Base-by-base conservation (phyloP, 2,329 filamentous ascomycete genomes). In the Neobulgaria alba region DNA sequence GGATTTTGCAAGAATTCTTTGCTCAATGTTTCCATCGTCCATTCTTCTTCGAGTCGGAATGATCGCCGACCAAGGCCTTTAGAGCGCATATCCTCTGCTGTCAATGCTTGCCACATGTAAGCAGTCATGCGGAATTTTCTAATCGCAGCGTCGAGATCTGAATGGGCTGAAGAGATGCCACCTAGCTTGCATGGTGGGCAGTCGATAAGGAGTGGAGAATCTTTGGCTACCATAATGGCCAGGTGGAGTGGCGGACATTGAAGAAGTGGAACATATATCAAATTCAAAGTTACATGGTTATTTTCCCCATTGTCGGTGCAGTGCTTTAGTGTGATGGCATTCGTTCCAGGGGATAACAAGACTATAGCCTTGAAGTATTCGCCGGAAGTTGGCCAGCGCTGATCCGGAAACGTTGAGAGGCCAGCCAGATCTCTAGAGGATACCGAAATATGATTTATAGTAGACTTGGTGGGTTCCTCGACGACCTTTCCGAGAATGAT, bases 51-150 rank as follows among this genome's bases (percentile, higher is more conserved):
- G 36, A 84, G 75, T 29, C 82, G 72, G 62, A 85, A 86, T 49
- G 77, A 81, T 38, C 82, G 72, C 35, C 82, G 69, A 8, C 79
- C 79, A 47, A 86, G 78, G 18, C 76, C 75, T 52, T 82, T 75
- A 36, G 74, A 68, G 47, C 77, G 78, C 75, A 86, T 81, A 53
- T 86, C 81, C 55, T 86, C 82, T 16, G 79, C 81, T 1, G 80
- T 85, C 42, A 84, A 81, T 16, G 82, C 80, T 57, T 87, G 82
- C 81, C 82, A 85, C 41, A 86, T 69, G 58, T 85, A 85, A 17
- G 80, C 82, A 15, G 80, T 73, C 72, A 83, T 83, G 39, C 80
- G 72, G 51, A 83, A 81, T 57, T 87, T 87, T 51, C 73, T 71
- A 37, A 83, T 70, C 1, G 82, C 81, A 14, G 74, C 73, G 19